Percentiles rank a stretch among this genome's conserved stretches.
phyloP scores from a whole-genome alignment of 1,284 basidiomycete genomes.

The Trametes polyzona region DNA sequence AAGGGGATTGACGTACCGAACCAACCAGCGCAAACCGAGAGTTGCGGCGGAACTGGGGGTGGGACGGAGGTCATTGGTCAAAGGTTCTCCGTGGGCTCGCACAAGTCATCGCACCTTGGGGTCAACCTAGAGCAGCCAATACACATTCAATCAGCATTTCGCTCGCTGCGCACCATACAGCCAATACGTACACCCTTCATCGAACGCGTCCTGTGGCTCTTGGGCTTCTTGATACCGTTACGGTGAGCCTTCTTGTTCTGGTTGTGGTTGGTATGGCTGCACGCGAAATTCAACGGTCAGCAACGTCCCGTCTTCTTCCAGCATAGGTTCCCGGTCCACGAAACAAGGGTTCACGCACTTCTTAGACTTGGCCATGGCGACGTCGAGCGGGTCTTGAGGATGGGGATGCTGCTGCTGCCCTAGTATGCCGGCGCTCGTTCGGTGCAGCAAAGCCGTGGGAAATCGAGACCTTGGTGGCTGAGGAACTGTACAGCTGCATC shows the following conservation, averaged over 20 bases:
- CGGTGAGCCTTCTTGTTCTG: constrained; percentile 95
- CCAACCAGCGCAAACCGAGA: constrained; percentile 77
- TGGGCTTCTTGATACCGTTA: constrained; percentile 92
- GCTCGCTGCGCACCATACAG: background rate
- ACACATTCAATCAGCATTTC: constrained; percentile 13
- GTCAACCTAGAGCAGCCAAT: constrained; percentile 63
- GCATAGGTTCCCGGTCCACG: background rate
- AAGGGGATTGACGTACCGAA: constrained; percentile 59
- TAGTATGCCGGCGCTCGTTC: constrained; percentile 18
- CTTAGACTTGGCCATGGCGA: constrained; percentile 82
- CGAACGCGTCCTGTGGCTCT: constrained; percentile 79
- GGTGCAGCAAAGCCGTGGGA: constrained; percentile 19
- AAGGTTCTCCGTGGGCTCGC: background rate
- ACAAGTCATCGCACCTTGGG: constrained; percentile 64
- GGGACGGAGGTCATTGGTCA: constrained; percentile 11
- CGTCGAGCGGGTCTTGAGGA: constrained; percentile 40
- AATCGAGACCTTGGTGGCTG: constrained; percentile 40
- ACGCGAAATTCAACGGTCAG: constrained; percentile 15
- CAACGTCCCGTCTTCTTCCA: background rate
- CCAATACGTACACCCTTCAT: constrained; percentile 83
- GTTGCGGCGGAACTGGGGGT: constrained; percentile 83
- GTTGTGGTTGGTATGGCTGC: constrained; percentile 90
- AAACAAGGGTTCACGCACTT: constrained; percentile 52
- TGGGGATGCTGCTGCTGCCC: constrained; percentile 24
- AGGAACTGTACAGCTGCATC: constrained; percentile 43